Base-by-base conservation (phyloP, 2,329 filamentous ascomycete species). In the Camptophora hylomeconis region DNA sequence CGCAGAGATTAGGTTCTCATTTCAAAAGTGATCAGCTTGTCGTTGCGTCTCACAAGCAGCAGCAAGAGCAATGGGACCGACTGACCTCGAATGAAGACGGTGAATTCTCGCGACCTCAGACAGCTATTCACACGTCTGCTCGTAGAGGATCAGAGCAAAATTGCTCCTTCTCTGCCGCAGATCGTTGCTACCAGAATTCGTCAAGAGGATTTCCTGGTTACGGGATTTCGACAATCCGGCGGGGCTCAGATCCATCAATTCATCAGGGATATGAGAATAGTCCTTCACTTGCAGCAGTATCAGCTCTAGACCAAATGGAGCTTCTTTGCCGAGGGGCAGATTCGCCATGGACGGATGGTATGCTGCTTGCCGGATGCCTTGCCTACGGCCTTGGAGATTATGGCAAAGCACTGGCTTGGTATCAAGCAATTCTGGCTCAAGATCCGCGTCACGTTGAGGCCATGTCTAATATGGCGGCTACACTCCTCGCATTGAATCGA, bases 291-390 rank as follows among this genome's bases (percentile, higher is more conserved):
- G 35, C 35, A 39, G 82, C 82, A 6, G 68, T 64, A 25, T 61
- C 68, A 5, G 79, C 80, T 2, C 55, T 92, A 12, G 71, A 80
- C 20, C 71, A 83, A 45, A 62, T 93, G 12, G 74, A 72, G 10
- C 71, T 65, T 39, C 57, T 92, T 5, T 92, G 83, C 48, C 73
- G 80, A 45, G 77, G 87, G 50, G 82, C 77, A 45, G 68, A 67
- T 7, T 89, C 82, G 80, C 70, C 74, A 44, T 98, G 89, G 89
- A 69, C 84, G 30, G 87, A 95, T 48, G 89, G 89, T 2, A 86
- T 95, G 62, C 63, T 95, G 20, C 63, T 95, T 5, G 83, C 80
- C 20, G 89, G 89, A 2, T 95, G 89, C 56, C 63, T 98, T 33
- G 78, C 87, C 27, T 95, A 95, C 57, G 86, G 81, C 5, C 58